A percentile compares a stretch with the other conserved stretches of the same genome.
phyloP scores from a whole-genome alignment of 805 yeast species.

The Grigorovia jiainica region DNA sequence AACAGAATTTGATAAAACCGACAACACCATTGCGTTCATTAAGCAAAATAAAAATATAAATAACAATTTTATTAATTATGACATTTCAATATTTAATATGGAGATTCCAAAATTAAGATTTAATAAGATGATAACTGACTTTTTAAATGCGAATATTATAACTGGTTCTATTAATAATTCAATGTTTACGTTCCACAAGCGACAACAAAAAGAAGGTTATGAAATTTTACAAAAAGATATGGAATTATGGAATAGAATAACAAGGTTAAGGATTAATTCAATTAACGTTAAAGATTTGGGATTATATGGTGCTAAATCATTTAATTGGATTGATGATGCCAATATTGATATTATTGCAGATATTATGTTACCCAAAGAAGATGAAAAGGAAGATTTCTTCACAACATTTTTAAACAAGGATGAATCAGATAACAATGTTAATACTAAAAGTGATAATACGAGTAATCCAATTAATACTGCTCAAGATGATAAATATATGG shows the following conservation, averaged over 20 bases:
- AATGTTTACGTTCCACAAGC: conserved; percentile 65
- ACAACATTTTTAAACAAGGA: neutral
- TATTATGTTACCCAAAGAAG: conserved; percentile 54
- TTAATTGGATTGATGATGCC: conserved; percentile 68
- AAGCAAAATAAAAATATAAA: neutral
- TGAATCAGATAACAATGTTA: conserved; percentile 7
- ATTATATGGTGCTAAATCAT: conserved; percentile 31
- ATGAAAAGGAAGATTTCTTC: conserved; percentile 16
- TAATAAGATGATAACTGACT: conserved; percentile 50
- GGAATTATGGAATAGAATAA: conserved; percentile 40
- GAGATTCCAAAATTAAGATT: conserved; percentile 53
- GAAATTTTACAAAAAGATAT: conserved; percentile 29
- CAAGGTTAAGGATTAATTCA: conserved; percentile 36
- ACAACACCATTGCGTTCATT: conserved; percentile 7
- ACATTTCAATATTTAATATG: conserved; percentile 53
- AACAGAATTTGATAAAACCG: conserved; percentile 13
- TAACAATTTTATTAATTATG: conserved; percentile 8
- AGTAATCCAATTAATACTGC: conserved; percentile 9
- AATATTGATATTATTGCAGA: conserved; percentile 63
- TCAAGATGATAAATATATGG: conserved; percentile 44
- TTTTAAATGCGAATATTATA: conserved; percentile 59
- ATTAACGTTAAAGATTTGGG: conserved; percentile 32
- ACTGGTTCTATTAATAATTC: conserved; percentile 71
- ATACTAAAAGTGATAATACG: conserved; percentile 2
- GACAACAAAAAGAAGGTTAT: conserved; percentile 49